Base-by-base conservation (phyloP, 345 rosid species). In the Pistacia atlantica region DNA sequence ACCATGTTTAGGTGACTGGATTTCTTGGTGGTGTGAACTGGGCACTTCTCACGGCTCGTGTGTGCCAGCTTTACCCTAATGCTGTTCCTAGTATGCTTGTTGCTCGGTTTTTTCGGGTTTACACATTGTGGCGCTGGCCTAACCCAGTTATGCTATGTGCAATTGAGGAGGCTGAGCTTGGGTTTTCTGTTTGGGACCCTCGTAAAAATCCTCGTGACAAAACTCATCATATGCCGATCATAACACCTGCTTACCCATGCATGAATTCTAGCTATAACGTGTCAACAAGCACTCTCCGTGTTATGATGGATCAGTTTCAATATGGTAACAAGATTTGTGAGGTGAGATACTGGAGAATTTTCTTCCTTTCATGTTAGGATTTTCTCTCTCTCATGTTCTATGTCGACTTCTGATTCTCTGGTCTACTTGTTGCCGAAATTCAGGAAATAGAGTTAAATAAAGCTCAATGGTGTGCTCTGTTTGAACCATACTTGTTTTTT, bases 21-120 rank as follows among this genome's bases (percentile, higher is more conserved):
- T 91, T 91, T 82, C 93, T 91, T 57, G 93, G 95, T 77, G 95
- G 91, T 78, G 93, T 91, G 54, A 91, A 91, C 74, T 91, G 91
- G 95, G 95, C 95, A 0, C 87, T 91, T 71, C 93, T 91, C 56
- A 92, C 89, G 20, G 95, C 95, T 77, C 88, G 88, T 20, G 83
- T 89, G 18, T 91, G 95, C 86, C 95, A 87, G 64, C 89, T 91
- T 37, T 91, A 89, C 73, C 95, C 95, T 16, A 86, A 89, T 46
- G 95, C 93, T 2, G 75, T 81, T 64, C 93, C 93, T 14, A 86
- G 93, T 64, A 91, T 87, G 93, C 86, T 91, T 68, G 90, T 89
- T 56, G 89, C 91, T 25, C 86, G 91, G 17, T 91, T 91, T 61
- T 91, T 91, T 75, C 83, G 95, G 88, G 91, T 89, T 45, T 91